phyloP scores from a whole-genome alignment of 805 yeast species.

The Myxozyma neotropica region DNA sequence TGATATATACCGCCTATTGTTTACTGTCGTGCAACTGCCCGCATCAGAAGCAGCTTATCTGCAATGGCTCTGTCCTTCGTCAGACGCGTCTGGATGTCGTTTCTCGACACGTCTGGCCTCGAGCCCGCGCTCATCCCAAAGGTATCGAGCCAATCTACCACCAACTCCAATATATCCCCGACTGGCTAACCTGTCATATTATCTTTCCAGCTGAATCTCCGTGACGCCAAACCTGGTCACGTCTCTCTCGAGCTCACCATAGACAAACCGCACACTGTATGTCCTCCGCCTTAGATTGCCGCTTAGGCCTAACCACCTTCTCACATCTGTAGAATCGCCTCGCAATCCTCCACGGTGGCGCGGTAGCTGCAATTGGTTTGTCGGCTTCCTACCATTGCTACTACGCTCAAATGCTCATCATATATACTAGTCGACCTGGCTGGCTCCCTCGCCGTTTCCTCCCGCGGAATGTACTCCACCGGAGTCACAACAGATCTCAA shows the following conservation, averaged over 20 bases:
- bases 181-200: too few species aligned
- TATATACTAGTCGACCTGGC: conserved; percentile 45
- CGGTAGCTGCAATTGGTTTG: conserved; percentile 42
- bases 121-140: conserved; percentile 29
- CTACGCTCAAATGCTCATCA: background rate
- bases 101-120: conserved; percentile 30
- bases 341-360: conserved; percentile 48
- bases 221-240: conserved; percentile 41
- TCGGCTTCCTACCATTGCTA: background rate
- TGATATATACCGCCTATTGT: too few species aligned
- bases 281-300: background rate
- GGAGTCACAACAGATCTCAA: conserved; percentile 50
- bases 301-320: background rate
- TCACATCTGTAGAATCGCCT: conserved; percentile 42
- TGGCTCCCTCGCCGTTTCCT: conserved; percentile 49
- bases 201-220: conserved; percentile 39
- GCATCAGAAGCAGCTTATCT: too few species aligned
- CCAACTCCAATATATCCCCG: too few species aligned
- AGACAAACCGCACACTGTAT: conserved; percentile 43
- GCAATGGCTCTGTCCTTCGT: conserved; percentile 11
- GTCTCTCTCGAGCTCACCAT: conserved; percentile 43
- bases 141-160: conserved; percentile 16
- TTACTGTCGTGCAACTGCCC: too few species aligned
- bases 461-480: conserved; percentile 47
- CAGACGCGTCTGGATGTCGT: conserved; percentile 27